Evolutionary conservation across 73 alveolate species (phyloP).

Genomic region (Tetrahymena thermophila): DNA sequence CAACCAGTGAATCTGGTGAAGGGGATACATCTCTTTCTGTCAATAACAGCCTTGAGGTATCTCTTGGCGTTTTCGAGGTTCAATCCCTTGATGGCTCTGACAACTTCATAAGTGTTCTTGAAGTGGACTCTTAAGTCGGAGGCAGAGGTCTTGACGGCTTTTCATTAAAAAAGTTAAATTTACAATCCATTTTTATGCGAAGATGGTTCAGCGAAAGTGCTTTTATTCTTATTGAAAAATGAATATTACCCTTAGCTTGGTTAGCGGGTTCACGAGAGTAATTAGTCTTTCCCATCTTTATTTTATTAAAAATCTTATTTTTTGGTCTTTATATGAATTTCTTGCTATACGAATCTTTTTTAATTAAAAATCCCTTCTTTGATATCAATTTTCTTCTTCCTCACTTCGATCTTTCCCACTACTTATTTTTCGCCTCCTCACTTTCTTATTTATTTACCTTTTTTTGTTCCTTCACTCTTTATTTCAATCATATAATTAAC

Average conservation of each 20-base stretch:
- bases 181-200: neutral
- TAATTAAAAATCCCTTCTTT: neutral
- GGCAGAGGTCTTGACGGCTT: conserved; percentile 79
- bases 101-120: conserved; percentile 92
- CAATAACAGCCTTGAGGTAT: conserved; percentile 87
- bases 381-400: conserved; percentile 1
- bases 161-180: neutral
- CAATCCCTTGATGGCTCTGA: conserved; percentile 89
- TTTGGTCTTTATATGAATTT: neutral
- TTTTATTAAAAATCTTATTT: neutral
- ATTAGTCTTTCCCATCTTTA: neutral
- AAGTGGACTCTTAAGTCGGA: conserved; percentile 87
- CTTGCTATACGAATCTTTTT: conserved; percentile 1
- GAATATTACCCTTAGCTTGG: conserved; percentile 1
- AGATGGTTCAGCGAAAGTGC: neutral
- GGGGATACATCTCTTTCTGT: conserved; percentile 86
- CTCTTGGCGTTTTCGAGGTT: conserved; percentile 75
- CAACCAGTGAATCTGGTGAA: conserved; percentile 83
- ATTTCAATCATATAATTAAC: neutral
- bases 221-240: neutral
- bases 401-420: conserved; percentile 4
- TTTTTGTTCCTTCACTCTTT: neutral
- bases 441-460: neutral
- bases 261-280: neutral
- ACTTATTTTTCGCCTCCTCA: conserved; percentile 3